Evolutionary conservation across 2,329 filamentous ascomycete species (phyloP).

Genomic region (Atkinsonella texensis): DNA sequence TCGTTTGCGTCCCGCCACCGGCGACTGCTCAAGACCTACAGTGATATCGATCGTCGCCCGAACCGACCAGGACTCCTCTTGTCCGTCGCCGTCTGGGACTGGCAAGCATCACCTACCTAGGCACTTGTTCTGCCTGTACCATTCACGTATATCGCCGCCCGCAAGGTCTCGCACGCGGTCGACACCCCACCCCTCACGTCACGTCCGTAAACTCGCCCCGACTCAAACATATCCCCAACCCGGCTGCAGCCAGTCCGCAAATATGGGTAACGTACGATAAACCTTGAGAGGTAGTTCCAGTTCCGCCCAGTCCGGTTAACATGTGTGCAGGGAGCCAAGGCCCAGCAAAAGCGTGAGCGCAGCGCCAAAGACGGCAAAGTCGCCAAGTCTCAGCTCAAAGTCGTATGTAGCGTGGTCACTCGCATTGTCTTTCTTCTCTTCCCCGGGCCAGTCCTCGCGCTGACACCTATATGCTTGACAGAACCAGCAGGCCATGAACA

Average conservation of each 20-base stretch:
- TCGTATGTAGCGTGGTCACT: slow-evolving; percentile 32
- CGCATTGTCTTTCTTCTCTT: not conserved
- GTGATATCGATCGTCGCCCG: no score
- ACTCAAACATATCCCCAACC: not conserved
- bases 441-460: not conserved
- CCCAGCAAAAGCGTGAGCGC: slow-evolving; percentile 61
- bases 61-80: no score
- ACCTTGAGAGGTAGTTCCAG: not conserved
- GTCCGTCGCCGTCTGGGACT: no score
- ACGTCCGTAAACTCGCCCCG: not conserved
- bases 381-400: slow-evolving; percentile 58
- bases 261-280: slow-evolving; percentile 4
- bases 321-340: slow-evolving; percentile 46
- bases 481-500: slow-evolving; percentile 64
- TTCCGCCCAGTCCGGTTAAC: not conserved
- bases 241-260: not conserved
- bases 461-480: slow-evolving; percentile 19
- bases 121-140: not conserved
- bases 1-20: not conserved
- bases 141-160: not conserved
- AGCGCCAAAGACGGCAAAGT: slow-evolving; percentile 47
- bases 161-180: no score
- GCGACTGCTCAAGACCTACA: not conserved
- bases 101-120: not conserved
- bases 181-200: no score